Percentiles rank a stretch among this genome's conserved stretches.
Conservation (phyloP, 2,329 filamentous ascomycete genomes). For the Alternaria atra region DNA sequence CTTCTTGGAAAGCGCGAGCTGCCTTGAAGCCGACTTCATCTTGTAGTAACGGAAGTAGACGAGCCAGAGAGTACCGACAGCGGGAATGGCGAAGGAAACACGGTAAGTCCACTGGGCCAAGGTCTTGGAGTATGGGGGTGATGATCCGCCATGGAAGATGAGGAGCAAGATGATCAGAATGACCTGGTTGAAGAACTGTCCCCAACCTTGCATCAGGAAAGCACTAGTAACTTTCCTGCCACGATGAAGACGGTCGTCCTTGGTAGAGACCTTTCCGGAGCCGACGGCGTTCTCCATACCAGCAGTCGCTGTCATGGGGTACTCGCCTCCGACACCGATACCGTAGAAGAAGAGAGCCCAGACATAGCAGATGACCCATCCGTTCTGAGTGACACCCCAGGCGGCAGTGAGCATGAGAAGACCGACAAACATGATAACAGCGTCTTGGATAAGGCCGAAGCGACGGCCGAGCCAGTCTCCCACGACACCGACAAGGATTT, state of each 20-base stretch:
- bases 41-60: constrained; percentile 96
- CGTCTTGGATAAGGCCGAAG: constrained; percentile 96
- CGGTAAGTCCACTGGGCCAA: constrained; percentile 91
- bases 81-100: constrained; percentile 89
- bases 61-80: constrained; percentile 90
- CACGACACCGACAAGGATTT: constrained; percentile 84
- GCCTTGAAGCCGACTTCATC: constrained; percentile 88
- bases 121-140: constrained; percentile 77
- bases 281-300: constrained; percentile 91
- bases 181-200: constrained; percentile 93
- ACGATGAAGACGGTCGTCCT: constrained; percentile 92
- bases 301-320: constrained; percentile 95
- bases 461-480: constrained; percentile 87
- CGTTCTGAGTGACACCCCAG: constrained; percentile 86
- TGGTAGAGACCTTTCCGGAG: constrained; percentile 86
- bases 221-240: constrained; percentile 94
- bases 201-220: constrained; percentile 99
- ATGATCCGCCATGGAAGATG: constrained; percentile 84
- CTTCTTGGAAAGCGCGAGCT: constrained; percentile 83
- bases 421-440: constrained; percentile 91
- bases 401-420: constrained; percentile 89
- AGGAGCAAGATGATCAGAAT: constrained; percentile 85
- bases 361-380: constrained; percentile 97
- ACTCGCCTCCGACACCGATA: constrained; percentile 80
- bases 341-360: constrained; percentile 95